phyloP scores from a whole-genome alignment of 441 rosid species.

The Brassica hybrid region DNA sequence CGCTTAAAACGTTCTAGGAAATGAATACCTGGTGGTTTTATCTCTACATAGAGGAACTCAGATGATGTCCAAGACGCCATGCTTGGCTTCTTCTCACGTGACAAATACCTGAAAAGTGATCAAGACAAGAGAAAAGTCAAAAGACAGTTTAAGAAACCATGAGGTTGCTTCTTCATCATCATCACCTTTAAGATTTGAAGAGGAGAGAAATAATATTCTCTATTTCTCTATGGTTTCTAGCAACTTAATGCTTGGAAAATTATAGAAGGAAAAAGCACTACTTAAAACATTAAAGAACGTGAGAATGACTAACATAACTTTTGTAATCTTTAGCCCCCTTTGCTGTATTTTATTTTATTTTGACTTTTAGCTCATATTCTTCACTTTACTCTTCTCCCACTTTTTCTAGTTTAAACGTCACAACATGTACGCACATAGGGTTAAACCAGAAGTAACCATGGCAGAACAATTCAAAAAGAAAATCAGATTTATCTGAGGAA shows the following conservation, averaged over 20 bases:
- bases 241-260: conserved; percentile 20
- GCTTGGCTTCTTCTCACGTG: not conserved
- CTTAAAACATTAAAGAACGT: conserved; percentile 36
- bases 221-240: not conserved
- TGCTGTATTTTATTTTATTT: conserved; percentile 22
- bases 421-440: conserved; percentile 38
- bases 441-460: conserved; percentile 31
- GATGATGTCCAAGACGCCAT: conserved; percentile 38
- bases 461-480: conserved; percentile 3
- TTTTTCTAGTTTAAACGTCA: not conserved
- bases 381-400: conserved; percentile 16
- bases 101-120: conserved; percentile 18
- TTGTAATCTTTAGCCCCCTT: not conserved
- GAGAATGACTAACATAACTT: conserved; percentile 32
- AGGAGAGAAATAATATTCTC: not conserved
- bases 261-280: not conserved
- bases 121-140: conserved; percentile 13
- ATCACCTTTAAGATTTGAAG: conserved; percentile 7
- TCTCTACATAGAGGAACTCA: conserved; percentile 24
- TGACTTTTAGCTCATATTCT: conserved; percentile 31
- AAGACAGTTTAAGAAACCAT: not conserved
- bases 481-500: not conserved
- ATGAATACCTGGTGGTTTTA: conserved; percentile 66
- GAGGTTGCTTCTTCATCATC: not conserved
- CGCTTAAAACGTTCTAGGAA: conserved; percentile 56